Percentiles rank a stretch among this genome's conserved stretches.
Conservation (phyloP, 768 basidiomycete genomes). For the Amanita molliuscula region DNA sequence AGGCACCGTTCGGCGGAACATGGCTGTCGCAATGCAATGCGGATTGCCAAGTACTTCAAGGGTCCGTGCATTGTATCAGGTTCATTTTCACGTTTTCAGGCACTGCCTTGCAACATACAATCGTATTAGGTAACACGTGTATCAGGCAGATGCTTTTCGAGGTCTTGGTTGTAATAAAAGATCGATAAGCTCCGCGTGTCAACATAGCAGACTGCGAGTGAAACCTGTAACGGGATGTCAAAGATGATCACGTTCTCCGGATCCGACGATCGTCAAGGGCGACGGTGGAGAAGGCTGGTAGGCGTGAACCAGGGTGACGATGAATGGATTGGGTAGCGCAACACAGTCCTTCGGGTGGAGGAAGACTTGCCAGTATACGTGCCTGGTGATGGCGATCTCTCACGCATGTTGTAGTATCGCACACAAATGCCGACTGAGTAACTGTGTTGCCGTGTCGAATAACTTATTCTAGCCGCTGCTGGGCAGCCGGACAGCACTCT, state of each 20-base stretch:
- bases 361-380: neutral
- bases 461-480: neutral
- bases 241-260: constrained; percentile 3
- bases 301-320: neutral
- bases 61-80: neutral
- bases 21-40: too few relatives aligned
- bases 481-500: neutral
- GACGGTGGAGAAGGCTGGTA: neutral
- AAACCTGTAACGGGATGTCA: neutral
- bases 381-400: neutral
- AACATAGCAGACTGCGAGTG: neutral
- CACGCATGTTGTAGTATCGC: neutral
- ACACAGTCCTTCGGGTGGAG: neutral
- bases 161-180: neutral
- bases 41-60: too few relatives aligned
- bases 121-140: neutral
- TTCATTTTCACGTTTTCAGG: neutral
- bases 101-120: neutral
- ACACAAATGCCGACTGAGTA: neutral
- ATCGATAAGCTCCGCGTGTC: neutral
- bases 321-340: neutral
- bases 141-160: neutral
- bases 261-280: neutral
- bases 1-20: too few relatives aligned
- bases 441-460: neutral